Base-by-base conservation (phyloP, 805 yeast genomes). In the Dipodascopsis uninucleata region DNA sequence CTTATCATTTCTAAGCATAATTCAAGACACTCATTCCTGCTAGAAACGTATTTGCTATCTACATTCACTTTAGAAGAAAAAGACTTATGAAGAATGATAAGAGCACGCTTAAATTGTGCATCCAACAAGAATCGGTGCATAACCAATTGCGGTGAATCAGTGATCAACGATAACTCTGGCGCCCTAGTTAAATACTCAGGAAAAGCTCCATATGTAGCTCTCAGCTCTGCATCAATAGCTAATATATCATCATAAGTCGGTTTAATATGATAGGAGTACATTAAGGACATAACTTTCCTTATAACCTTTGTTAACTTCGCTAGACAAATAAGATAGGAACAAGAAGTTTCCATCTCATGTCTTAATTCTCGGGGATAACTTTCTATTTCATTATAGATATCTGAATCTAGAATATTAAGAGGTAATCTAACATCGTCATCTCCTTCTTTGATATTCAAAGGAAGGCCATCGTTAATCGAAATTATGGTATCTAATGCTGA, bases 401-500 rank as follows among this genome's bases (percentile, higher is more conserved):
- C 64, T n/a, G 28, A 41, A 20, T 58, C 62, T 24, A 59, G 49
- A 17, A 58, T 44, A 32, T 59, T 58, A 3, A 45, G 17, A 4
- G 64, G 65, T 29, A 45, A 45, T 5, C 47, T 41, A 22, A 56
- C 63, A 37, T 63, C 67, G 28, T 55, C 46, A 14, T 61, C 64
- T 18, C 45, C 54, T 4, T 38, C 36, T 4, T 60, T 52, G 22
- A 61, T 53, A 1, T 57, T 55, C 41, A 59, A 28, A 3, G 67
- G 67, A 25, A 63, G 51, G 2, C 66, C 66, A 35, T 63, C 63
- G 5, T 47, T 43, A 25, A 61, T 43, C 3, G 67, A 56, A 29
- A 52, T 49, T 20, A 49, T 40, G 16, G 43, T 46, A 39, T 63
- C 67, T 17, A 63, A 31, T 12, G 46, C 49, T 7, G 44, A 41